Evolutionary conservation across 805 yeast genomes (phyloP), one percentile per base, ranked within the genome.

Genomic region (Kluyveromyces wickerhamii): DNA sequence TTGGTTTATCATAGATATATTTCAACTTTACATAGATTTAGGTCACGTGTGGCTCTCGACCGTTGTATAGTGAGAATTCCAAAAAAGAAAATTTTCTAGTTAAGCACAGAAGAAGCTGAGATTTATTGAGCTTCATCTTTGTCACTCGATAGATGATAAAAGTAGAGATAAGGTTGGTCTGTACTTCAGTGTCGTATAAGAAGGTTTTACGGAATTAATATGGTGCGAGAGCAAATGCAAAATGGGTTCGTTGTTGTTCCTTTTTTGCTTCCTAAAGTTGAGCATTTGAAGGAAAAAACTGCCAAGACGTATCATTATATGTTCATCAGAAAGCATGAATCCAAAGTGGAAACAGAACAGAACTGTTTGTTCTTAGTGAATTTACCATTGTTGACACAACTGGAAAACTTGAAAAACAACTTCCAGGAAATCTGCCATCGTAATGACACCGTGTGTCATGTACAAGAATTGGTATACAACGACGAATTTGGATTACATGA

Each of bases 281-380:
- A 39, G 7, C 27, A 39, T 12, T 25, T 36, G 16, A 17, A 40
- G 12, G 28, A 40, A 15, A 18, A 28, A 15, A 21, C 38, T 4
- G 29, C 42, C 3, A 27, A 50, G 8, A 45, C 60, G 2, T 50
- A 54, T 16, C 94, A 84, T 52, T 79, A 72, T 48, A 59, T 80
- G 44, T 82, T 67, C 48, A 59, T 72, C 46, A 81, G 80, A 56
- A 82, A 77, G 49, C 94, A 83, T 51, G 60, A 70, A 16, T 59
- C 67, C 28, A 51, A 57, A 27, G 62, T 63, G 34, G 65, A 62
- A 21, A 57, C 63, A 2, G 69, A 69, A 21, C 57, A 67, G 14
- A 69, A 71, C 34, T 65, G 82, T 19, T 56, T 88, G n/a, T 88
- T 88, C 59, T 54, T 80, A 5, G 74, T 81, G 38, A 87, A 88